A percentile compares a stretch with the other conserved stretches of the same genome.
phyloP scores from a whole-genome alignment of 371 early-diverging fungal genomes.

The Neoconidiobolus thromboides region DNA sequence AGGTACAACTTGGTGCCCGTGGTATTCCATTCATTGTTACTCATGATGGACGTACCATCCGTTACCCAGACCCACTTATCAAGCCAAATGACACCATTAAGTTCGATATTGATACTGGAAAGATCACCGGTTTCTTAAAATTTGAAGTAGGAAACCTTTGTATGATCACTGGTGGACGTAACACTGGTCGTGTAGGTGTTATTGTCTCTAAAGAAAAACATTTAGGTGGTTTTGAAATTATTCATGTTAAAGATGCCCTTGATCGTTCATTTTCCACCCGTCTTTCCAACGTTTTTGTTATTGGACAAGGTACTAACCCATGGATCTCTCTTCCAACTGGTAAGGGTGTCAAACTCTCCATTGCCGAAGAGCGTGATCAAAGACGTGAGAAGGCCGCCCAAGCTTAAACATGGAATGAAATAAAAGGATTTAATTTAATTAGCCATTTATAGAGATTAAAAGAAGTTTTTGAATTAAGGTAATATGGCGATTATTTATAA shows the following conservation, averaged over 20 bases:
- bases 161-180: conserved; percentile 96
- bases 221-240: conserved; percentile 92
- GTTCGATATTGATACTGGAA: conserved; percentile 84
- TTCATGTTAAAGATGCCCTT: conserved; percentile 77
- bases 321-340: conserved; percentile 92
- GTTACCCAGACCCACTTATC: conserved; percentile 98
- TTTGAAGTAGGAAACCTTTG: conserved; percentile 93
- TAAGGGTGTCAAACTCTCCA: conserved; percentile 95
- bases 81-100: conserved; percentile 98
- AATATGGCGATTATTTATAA: too few relatives aligned
- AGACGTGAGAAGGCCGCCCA: conserved; percentile 33
- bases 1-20: conserved; percentile 82
- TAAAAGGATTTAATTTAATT: too few relatives aligned
- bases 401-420: too few relatives aligned
- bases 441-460: too few relatives aligned
- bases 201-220: conserved; percentile 95
- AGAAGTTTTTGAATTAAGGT: too few relatives aligned
- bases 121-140: conserved; percentile 86
- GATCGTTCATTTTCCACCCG: conserved; percentile 82
- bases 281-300: conserved; percentile 77
- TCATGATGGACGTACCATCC: conserved; percentile 98
- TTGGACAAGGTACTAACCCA: conserved; percentile 58
- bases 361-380: conserved; percentile 92
- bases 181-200: conserved; percentile 98
- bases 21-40: conserved; percentile 95